A percentile compares a stretch with the other conserved stretches of the same genome.
Conservation (phyloP, 306 rosid species). For the Hylodesmum podocarpum region DNA sequence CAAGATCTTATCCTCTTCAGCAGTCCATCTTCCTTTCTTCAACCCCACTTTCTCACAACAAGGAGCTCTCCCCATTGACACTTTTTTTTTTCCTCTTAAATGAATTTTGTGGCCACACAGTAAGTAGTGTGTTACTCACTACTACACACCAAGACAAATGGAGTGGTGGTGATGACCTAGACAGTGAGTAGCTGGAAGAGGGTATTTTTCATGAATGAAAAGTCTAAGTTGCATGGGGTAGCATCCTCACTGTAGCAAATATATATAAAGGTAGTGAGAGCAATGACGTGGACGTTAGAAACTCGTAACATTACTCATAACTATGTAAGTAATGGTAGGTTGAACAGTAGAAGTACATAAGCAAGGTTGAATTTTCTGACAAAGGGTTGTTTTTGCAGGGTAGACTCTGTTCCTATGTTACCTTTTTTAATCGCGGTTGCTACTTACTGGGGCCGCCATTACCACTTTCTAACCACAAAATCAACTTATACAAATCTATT, state of each 20-base stretch:
- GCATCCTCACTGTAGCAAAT: conserved; percentile 29
- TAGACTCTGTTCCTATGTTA: background rate
- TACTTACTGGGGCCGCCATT: conserved; percentile 2
- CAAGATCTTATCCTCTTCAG: conserved; percentile 72
- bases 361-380: background rate
- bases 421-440: background rate
- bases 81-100: too few relatives aligned
- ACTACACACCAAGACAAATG: too few relatives aligned
- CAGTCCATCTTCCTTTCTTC: conserved; percentile 89
- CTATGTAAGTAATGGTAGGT: background rate
- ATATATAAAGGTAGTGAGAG: conserved; percentile 11
- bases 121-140: background rate
- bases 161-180: background rate
- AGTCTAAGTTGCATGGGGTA: background rate
- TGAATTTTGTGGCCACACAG: background rate
- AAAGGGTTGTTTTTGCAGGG: background rate
- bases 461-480: conserved; percentile 35
- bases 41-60: conserved; percentile 84
- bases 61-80: conserved; percentile 73
- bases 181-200: background rate
- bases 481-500: conserved; percentile 28
- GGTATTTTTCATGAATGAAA: background rate
- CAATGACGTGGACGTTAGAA: conserved; percentile 17
- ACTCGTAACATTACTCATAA: background rate
- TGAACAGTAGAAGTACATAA: background rate